A percentile compares a stretch with the other conserved stretches of the same genome.
Conservation (phyloP, 495 filamentous ascomycete species). For the Thozetella sp. region DNA sequence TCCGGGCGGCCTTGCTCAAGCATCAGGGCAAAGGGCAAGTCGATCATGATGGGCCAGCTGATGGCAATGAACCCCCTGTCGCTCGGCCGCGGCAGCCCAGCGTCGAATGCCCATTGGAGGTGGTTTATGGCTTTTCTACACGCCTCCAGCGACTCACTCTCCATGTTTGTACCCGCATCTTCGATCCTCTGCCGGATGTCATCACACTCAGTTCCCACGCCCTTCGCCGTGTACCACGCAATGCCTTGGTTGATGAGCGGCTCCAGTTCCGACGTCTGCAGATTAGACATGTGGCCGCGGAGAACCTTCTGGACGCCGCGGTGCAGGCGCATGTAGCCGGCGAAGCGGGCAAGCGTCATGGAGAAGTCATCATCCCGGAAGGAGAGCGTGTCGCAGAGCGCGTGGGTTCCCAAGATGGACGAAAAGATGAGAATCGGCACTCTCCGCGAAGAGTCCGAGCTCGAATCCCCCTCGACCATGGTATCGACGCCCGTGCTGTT, state of each 20-base stretch:
- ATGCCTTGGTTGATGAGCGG: slow-evolving; percentile 19
- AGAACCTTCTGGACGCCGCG: slow-evolving; percentile 37
- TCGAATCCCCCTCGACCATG: slow-evolving; percentile 22
- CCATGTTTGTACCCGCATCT: background rate
- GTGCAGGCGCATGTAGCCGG: slow-evolving; percentile 42
- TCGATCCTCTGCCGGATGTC: slow-evolving; percentile 15
- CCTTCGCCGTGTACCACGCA: slow-evolving; percentile 7
- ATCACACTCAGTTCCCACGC: slow-evolving; percentile 23
- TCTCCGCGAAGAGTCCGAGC: too few relatives aligned
- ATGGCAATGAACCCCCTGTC: slow-evolving; percentile 15
- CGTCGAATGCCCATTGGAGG: slow-evolving; percentile 26
- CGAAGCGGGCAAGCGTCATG: slow-evolving; percentile 36
- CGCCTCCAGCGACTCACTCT: slow-evolving; percentile 6
- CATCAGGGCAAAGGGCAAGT: slow-evolving; percentile 16
- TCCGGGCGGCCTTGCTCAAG: slow-evolving; percentile 21
- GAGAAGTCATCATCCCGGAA: slow-evolving; percentile 29
- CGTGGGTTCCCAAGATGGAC: slow-evolving; percentile 40
- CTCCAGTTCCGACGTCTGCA: slow-evolving; percentile 18
- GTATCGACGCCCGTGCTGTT: slow-evolving; percentile 30
- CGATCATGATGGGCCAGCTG: slow-evolving; percentile 20
- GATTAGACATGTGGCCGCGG: slow-evolving; percentile 20
- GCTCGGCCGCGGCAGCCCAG: background rate
- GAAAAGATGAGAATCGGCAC: slow-evolving; percentile 52
- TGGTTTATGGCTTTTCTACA: slow-evolving; percentile 13
- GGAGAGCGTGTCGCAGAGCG: slow-evolving; percentile 43